Percentiles rank a stretch among this genome's conserved stretches.
Evolutionary conservation across 2,329 filamentous ascomycete genomes (phyloP).

Genomic region (Polytolypa hystricis): DNA sequence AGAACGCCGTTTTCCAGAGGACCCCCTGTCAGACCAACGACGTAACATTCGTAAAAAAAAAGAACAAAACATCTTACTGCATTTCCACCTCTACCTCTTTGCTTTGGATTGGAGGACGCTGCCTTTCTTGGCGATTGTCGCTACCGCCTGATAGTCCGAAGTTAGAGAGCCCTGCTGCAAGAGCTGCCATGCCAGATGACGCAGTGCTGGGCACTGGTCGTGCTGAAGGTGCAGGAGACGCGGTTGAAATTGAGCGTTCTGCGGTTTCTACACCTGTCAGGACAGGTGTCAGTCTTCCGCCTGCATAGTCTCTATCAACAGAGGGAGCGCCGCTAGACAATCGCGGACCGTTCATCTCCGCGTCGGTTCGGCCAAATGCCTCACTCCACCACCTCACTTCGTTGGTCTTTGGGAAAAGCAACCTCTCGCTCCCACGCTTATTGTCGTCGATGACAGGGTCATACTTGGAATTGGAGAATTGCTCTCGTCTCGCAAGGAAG

Average conservation of each 20-base stretch:
- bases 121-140: conserved; percentile 17
- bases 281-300: conserved; percentile 38
- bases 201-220: neutral
- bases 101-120: conserved; percentile 13
- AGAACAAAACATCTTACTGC: conserved; percentile 25
- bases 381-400: conserved; percentile 93
- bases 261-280: conserved; percentile 50
- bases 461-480: conserved; percentile 77
- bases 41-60: too few relatives aligned
- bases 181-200: conserved; percentile 27
- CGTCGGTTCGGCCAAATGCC: conserved; percentile 71
- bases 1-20: too few relatives aligned
- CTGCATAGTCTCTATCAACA: conserved; percentile 19
- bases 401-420: conserved; percentile 66
- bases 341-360: conserved; percentile 77
- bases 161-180: conserved; percentile 37
- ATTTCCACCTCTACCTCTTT: conserved; percentile 40
- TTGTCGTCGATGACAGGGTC: conserved; percentile 66
- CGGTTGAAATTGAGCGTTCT: conserved; percentile 42
- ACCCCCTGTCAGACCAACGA: too few relatives aligned
- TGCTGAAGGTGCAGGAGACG: conserved; percentile 16
- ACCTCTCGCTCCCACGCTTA: conserved; percentile 64
- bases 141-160: conserved; percentile 29
- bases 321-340: conserved; percentile 40
- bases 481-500: conserved; percentile 66